Percentiles rank a stretch among this genome's conserved stretches.
These are phyloP conservation scores for Talaromyces marneffei DNA, from an alignment of 2,329 filamentous ascomycete species.

Conservation along the genomic window DNA sequence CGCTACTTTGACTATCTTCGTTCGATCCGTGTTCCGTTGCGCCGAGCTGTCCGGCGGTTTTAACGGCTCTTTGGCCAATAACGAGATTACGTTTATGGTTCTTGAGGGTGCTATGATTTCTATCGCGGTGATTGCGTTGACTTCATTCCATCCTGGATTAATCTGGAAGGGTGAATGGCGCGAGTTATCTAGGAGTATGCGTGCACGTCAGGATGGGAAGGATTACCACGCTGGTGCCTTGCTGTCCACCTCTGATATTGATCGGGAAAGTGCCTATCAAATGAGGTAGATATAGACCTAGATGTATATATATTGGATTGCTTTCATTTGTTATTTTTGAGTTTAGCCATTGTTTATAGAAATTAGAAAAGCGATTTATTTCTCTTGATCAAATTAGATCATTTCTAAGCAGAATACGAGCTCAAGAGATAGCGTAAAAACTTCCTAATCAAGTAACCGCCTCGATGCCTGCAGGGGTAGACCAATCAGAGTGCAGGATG, in stretches of 20 bases:
- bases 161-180: conserved; percentile 12
- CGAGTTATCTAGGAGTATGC: not conserved
- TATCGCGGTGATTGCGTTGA: conserved; percentile 42
- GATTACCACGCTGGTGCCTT: not conserved
- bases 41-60: conserved; percentile 47
- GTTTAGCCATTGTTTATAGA: not conserved
- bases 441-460: not conserved
- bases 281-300: not conserved
- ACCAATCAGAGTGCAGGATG: not conserved
- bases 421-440: not conserved
- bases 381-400: not conserved
- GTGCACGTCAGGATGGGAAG: not conserved
- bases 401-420: not conserved
- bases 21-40: conserved; percentile 47
- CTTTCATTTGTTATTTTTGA: not conserved
- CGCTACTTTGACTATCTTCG: conserved; percentile 43
- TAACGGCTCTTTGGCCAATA: conserved; percentile 42
- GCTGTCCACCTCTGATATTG: not conserved
- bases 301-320: not conserved
- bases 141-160: conserved; percentile 43
- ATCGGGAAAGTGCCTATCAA: not conserved
- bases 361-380: not conserved
- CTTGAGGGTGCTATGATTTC: conserved; percentile 52
- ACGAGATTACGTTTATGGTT: conserved; percentile 48
- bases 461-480: not conserved